Evolutionary conservation across 2,329 filamentous ascomycete species (phyloP).

Genomic region (Cladosporium sp.): DNA sequence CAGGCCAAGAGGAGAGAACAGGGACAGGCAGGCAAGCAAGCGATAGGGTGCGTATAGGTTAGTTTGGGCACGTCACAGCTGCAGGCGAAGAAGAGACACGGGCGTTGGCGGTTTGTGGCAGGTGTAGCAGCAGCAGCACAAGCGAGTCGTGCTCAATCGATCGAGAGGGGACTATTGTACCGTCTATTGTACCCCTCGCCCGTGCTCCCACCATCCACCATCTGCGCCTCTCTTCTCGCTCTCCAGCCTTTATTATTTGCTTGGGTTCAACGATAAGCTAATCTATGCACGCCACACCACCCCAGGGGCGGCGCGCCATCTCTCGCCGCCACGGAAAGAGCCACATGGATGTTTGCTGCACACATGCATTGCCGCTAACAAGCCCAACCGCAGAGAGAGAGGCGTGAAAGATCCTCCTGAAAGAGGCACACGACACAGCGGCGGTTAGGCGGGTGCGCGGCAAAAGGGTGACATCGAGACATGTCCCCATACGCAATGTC

Average conservation of each 20-base stretch:
- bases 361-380: background rate
- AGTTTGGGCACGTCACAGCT: slow-evolving; percentile 7
- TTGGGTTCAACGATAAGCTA: background rate
- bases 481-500: slow-evolving; percentile 6
- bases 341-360: background rate
- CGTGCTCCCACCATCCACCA: background rate
- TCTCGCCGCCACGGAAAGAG: background rate
- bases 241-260: background rate
- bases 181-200: background rate
- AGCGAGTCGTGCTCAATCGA: background rate
- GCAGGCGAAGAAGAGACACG: background rate
- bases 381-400: background rate
- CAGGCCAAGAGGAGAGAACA: background rate
- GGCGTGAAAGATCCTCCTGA: background rate
- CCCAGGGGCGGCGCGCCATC: background rate
- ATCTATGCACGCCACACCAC: slow-evolving; percentile 8
- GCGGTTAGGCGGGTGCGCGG: background rate
- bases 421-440: background rate
- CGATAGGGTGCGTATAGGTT: slow-evolving; percentile 1
- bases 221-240: background rate
- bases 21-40: background rate
- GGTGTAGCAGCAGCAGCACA: background rate
- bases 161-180: background rate
- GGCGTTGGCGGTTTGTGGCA: background rate
- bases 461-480: background rate